Base-by-base conservation (phyloP, 495 filamentous ascomycete species). In the Podospora pseudoanserina region DNA sequence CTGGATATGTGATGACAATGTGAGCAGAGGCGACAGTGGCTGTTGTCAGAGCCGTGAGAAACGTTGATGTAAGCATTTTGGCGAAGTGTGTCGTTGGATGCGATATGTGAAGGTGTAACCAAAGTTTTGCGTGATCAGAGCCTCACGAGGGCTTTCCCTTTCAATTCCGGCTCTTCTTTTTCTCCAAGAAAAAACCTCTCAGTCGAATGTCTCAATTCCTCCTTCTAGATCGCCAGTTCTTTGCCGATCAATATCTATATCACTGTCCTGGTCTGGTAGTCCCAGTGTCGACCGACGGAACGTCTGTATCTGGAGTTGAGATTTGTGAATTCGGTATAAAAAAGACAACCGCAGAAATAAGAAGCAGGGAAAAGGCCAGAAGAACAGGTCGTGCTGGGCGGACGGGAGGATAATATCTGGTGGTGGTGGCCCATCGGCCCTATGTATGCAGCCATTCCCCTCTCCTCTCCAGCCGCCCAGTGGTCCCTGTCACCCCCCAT, bases 1-100 rank as follows among this genome's bases (percentile, higher is more conserved):
- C 92, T 1, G 96, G 96, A 74, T 98, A 99, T 68, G 90, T 89
- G 79, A 98, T 91, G 75, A 97, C 83, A 16, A 87, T 95, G 77
- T 99, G 95, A 58, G 95, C 91, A 20, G 88, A 81, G 34, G 84
- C 87, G 72, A 90, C 73, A 58, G 84, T 77, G 66, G 81, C 79
- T 63, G 85, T 73, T 69, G 82, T 74, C 39, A 49, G 15, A 65
- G 85, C 65, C 39, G 79, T 76, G 79, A 86, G 80, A 72, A 81
- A 76, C 72, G 83, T 77, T 80, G 83, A 82, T 62, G 81, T 80
- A 65, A 80, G 68, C 82, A 84, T 84, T 1, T 70, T 78, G 75
- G 11, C 26, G 28, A 18, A 11, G 39, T 49, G 39, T 49, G 39
- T 49, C 5, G 67, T 4, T 39, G 15, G 23, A 58, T 28, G 63